Base-by-base conservation (phyloP, 306 rosid genomes). In the Cucumis melo region DNA sequence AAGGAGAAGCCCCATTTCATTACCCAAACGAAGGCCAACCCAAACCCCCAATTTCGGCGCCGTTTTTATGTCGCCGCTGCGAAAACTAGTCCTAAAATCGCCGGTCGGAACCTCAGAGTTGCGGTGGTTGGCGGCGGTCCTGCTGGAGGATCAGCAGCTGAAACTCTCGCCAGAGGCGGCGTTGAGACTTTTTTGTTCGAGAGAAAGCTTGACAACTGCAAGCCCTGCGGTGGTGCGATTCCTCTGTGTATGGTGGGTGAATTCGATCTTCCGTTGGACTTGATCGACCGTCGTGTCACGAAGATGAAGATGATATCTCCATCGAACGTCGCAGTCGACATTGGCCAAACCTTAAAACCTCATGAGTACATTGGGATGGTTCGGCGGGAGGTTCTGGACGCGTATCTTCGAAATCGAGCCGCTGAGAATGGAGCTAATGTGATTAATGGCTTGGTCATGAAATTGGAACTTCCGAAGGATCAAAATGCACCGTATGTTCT, bases 301-400 rank as follows among this genome's bases (percentile, higher is more conserved):
- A 92, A 90, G 84, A 95, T 95, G 99, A 92, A 95, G 91, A 92
- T 95, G 99, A 90, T 95, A 3, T 95, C 99, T 15, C 99, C 98
- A 75, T 95, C 99, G 19, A 95, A 95, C 59, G 98, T 95, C 15
- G 99, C 97, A 10, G 99, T 95, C 6, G 98, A 95, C 63, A 92
- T 95, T 60, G 98, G 99, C 0, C 84, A 57, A 62, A 95, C 97
- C 4, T 79, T 95, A 20, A 95, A 95, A 81, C 92, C 98, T 24
- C 98, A 95, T 75, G 99, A 95, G 87, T 95, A 90, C 76, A 95
- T 95, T 5, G 99, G 99, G 1, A 95, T 95, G 99, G 93, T 95
- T 5, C 81, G 99, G 65, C 91, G 99, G 2, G 99, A 92, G 84
- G 97, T 95, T 13, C 83, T 95, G 46, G 99, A 95, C 29, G 77